Percentiles rank a stretch among this genome's conserved stretches.
Evolutionary conservation across 345 rosid genomes (phyloP).

Genomic region (Ricinus communis): DNA sequence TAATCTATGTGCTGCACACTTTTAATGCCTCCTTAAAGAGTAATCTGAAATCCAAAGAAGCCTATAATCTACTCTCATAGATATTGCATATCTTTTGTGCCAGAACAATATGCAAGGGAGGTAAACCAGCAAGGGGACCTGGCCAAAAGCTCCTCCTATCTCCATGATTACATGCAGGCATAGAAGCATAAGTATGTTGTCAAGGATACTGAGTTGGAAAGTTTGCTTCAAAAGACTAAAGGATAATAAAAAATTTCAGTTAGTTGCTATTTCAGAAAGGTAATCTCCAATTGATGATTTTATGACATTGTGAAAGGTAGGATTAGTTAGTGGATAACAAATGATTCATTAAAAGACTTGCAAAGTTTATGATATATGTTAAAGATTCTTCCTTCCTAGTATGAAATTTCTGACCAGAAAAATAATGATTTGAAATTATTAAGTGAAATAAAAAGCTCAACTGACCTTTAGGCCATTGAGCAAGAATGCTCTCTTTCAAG

Average conservation of each 20-base stretch:
- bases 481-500: slow-evolving; percentile 84
- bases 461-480: slow-evolving; percentile 97
- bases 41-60: not conserved
- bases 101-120: not conserved
- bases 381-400: not conserved
- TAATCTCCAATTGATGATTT: not conserved
- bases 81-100: not conserved
- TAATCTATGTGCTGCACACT: too few relatives aligned
- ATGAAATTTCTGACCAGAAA: slow-evolving; percentile 4
- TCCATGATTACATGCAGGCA: not conserved
- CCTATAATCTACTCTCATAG: not conserved
- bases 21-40: not conserved
- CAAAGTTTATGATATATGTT: not conserved
- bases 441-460: not conserved
- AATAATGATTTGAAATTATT: not conserved
- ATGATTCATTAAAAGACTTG: not conserved
- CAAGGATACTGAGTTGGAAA: too few relatives aligned
- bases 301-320: not conserved
- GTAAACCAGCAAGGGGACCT: not conserved
- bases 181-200: too few relatives aligned
- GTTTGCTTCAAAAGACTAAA: not conserved
- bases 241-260: not conserved
- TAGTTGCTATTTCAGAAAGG: not conserved
- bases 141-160: not conserved
- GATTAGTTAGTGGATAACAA: not conserved